Conservation (phyloP, 2,329 filamentous ascomycete species). For the Calonectria pseudoreteaudii region DNA sequence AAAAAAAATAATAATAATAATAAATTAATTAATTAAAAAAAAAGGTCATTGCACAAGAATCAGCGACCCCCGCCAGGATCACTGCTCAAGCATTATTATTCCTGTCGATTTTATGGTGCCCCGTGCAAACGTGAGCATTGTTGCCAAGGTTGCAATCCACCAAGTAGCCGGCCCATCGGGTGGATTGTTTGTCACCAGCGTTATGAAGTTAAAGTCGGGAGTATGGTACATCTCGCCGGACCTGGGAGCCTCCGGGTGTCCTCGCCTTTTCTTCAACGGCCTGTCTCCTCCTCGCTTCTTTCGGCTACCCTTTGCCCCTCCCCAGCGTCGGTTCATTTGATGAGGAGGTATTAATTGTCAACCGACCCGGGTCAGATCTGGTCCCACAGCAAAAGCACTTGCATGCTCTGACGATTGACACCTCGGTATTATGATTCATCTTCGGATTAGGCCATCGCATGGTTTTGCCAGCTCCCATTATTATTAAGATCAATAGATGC, state of each 20-base stretch:
- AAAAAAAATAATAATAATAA: no score
- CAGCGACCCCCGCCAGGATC: not conserved
- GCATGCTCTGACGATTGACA: not conserved
- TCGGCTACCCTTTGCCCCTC: constrained; percentile 1
- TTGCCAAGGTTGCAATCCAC: not conserved
- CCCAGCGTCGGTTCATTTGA: not conserved
- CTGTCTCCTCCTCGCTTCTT: not conserved
- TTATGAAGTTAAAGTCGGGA: not conserved
- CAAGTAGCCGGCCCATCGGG: not conserved
- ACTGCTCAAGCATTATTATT: not conserved
- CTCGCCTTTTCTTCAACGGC: constrained; percentile 8
- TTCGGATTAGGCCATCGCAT: not conserved
- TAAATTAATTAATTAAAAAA: no score
- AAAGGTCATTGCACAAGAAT: not conserved
- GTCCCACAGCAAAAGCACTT: not conserved
- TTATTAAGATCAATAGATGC: not conserved
- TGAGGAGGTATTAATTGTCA: not conserved
- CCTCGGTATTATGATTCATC: not conserved
- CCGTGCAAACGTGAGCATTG: not conserved
- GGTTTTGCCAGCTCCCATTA: not conserved
- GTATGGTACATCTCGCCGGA: not conserved
- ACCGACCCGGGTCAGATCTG: not conserved
- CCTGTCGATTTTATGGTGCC: no score
- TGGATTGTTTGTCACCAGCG: not conserved
- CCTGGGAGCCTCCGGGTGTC: not conserved